phyloP scores from a whole-genome alignment of 495 filamentous ascomycete species.

The Ramalina intermedia region DNA sequence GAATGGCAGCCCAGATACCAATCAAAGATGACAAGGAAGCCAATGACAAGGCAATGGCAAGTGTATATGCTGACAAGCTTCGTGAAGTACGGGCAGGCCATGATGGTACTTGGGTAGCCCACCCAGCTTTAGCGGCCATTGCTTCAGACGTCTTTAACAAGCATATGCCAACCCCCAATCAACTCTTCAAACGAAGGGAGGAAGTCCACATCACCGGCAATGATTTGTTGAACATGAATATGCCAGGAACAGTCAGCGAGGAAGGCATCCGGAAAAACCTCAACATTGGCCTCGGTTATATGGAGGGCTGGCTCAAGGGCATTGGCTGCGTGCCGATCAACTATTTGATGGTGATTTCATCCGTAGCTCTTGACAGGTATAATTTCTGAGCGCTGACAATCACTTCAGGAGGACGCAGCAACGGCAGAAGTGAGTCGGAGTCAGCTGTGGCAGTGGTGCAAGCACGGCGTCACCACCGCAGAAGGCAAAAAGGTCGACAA shows the following conservation, averaged over 20 bases:
- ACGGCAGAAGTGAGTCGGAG: slow-evolving; percentile 88
- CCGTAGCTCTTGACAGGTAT: not conserved
- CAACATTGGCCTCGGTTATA: slow-evolving; percentile 91
- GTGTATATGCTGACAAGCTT: slow-evolving; percentile 87
- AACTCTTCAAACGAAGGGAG: slow-evolving; percentile 80
- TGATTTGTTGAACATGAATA: slow-evolving; percentile 96
- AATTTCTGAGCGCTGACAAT: slow-evolving; percentile 13
- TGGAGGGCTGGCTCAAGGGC: slow-evolving; percentile 95
- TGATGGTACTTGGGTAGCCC: slow-evolving; percentile 94
- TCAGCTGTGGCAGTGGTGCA: slow-evolving; percentile 93
- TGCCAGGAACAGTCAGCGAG: slow-evolving; percentile 86
- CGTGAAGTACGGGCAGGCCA: slow-evolving; percentile 91
- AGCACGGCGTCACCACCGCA: slow-evolving; percentile 68
- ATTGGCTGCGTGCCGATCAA: slow-evolving; percentile 97
- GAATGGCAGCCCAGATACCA: slow-evolving; percentile 98
- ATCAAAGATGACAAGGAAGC: slow-evolving; percentile 86
- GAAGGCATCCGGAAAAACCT: slow-evolving; percentile 96
- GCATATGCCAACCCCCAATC: slow-evolving; percentile 98
- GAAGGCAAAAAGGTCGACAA: slow-evolving; percentile 93
- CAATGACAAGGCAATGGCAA: slow-evolving; percentile 90
- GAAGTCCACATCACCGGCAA: slow-evolving; percentile 76
- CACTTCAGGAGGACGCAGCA: slow-evolving; percentile 69
- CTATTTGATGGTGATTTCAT: slow-evolving; percentile 65
- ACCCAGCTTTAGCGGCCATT: slow-evolving; percentile 82
- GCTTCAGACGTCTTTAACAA: slow-evolving; percentile 94